Evolutionary conservation across 2,329 filamentous ascomycete species (phyloP).

Genomic region (Penicillium carneum): DNA sequence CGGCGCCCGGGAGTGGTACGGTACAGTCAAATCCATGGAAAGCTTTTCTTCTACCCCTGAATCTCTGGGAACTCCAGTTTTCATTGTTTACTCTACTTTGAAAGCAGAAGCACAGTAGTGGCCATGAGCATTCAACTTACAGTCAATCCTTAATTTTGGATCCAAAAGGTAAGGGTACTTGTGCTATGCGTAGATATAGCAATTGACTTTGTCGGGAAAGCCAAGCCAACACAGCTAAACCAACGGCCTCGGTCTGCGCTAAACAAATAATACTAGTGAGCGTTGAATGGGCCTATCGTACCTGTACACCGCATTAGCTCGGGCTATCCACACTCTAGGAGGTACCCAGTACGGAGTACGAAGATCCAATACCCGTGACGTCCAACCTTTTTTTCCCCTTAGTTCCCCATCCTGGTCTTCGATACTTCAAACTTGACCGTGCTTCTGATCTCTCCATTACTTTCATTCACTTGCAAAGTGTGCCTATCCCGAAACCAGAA

Average conservation of each 20-base stretch:
- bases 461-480: constrained; percentile 23
- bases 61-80: constrained; percentile 3
- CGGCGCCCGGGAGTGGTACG: background rate
- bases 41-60: constrained; percentile 1
- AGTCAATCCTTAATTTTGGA: background rate
- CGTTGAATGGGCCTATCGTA: constrained; percentile 22
- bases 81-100: constrained; percentile 1
- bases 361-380: constrained; percentile 27
- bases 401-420: constrained; percentile 11
- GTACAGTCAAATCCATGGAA: constrained; percentile 1
- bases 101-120: background rate
- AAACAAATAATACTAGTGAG: constrained; percentile 1
- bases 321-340: constrained; percentile 12
- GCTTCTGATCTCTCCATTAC: constrained; percentile 10
- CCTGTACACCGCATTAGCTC: constrained; percentile 22
- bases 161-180: background rate
- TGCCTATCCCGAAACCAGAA: constrained; percentile 21
- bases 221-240: background rate
- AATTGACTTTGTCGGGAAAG: background rate
- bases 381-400: constrained; percentile 29
- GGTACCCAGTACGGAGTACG: constrained; percentile 19
- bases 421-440: constrained; percentile 17
- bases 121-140: background rate
- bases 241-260: constrained; percentile 12
- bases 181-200: background rate